These are phyloP conservation scores for Prunus campanulata DNA, from an alignment of 306 rosid species.

Conservation along the genomic window DNA sequence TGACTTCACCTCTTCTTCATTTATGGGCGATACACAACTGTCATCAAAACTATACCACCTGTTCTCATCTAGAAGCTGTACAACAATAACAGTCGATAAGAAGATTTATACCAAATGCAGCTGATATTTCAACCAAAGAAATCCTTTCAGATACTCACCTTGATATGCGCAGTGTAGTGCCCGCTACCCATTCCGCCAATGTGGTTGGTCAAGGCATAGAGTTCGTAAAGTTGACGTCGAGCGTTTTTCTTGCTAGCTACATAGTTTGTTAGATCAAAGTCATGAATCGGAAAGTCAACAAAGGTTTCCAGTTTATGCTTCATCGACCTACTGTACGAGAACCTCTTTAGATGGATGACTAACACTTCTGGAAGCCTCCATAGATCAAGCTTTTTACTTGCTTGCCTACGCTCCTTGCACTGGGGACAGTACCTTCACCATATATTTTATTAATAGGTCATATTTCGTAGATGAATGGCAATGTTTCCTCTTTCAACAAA, in stretches of 20 bases:
- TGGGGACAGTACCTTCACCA: slow-evolving; percentile 81
- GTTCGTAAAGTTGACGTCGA: slow-evolving; percentile 71
- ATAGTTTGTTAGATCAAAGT: slow-evolving; percentile 84
- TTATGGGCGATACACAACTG: slow-evolving; percentile 79
- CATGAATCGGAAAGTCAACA: slow-evolving; percentile 91
- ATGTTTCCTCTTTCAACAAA: background rate
- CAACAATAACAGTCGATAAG: slow-evolving; percentile 1
- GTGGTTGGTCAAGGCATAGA: slow-evolving; percentile 91
- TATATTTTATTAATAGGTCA: slow-evolving; percentile 13
- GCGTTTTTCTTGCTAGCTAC: slow-evolving; percentile 84
- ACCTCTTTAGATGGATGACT: slow-evolving; percentile 94
- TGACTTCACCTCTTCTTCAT: slow-evolving; percentile 89
- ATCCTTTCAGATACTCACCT: slow-evolving; percentile 43
- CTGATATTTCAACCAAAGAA: background rate
- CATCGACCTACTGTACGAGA: slow-evolving; percentile 97
- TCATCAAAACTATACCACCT: slow-evolving; percentile 96
- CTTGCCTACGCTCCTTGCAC: slow-evolving; percentile 93
- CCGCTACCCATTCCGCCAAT: slow-evolving; percentile 99
- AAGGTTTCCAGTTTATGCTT: slow-evolving; percentile 95
- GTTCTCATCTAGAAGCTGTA: slow-evolving; percentile 88
- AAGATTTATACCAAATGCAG: background rate
- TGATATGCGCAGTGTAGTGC: slow-evolving; percentile 94
- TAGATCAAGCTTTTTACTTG: slow-evolving; percentile 95
- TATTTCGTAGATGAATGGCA: background rate
- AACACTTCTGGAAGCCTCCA: slow-evolving; percentile 99